Base-by-base conservation (phyloP, 2,329 filamentous ascomycete genomes). In the Lasiodiplodia hormozganensis region DNA sequence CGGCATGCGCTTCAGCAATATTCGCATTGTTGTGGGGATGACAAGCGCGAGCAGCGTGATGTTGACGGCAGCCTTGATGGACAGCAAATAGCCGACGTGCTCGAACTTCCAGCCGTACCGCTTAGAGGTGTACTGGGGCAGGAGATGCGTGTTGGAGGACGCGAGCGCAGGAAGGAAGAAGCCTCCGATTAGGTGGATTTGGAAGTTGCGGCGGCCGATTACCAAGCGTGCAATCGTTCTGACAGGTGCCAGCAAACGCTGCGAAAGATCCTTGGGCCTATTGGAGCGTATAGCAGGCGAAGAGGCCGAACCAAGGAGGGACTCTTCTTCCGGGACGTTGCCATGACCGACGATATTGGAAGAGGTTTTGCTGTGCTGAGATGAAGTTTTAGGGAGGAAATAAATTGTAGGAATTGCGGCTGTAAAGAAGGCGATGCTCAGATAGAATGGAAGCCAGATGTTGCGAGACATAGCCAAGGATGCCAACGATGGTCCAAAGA, bases 121-220 rank as follows among this genome's bases (percentile, higher is more conserved):
- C 66, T 79, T 79, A 8, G 78, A 79, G 16, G 80, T 80, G 56
- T 80, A 80, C 53, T 79, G 77, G 0, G 79, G 76, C 1, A 80
- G 73, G 2, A 80, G 71, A 43, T 79, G 78, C 0, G 78, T 80
- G 40, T 79, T 78, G 2, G 77, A 79, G 56, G 78, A 79, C 6
- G 78, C 78, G 5, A 80, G 73, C 0, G 77, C 76, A 0, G 77
- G 78, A 8, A 80, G 72, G 28, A 79, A 76, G 67, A 79, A 78
- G 0, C 76, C 76, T 14, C 69, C 68, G 1, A 80, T 70, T 0
- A 80, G 71, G 28, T 49, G 65, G 11, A 78, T 56, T 43, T 78
- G 76, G 57, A 80, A 79, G 66, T 78, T 79, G 1, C 67, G 47
- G 31, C 70, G 68, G 16, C 54, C 43, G 6, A 60, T 6, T 10